Evolutionary conservation across 2,329 filamentous ascomycete species (phyloP).

Genomic region (Sclerotiophoma versabilis): DNA sequence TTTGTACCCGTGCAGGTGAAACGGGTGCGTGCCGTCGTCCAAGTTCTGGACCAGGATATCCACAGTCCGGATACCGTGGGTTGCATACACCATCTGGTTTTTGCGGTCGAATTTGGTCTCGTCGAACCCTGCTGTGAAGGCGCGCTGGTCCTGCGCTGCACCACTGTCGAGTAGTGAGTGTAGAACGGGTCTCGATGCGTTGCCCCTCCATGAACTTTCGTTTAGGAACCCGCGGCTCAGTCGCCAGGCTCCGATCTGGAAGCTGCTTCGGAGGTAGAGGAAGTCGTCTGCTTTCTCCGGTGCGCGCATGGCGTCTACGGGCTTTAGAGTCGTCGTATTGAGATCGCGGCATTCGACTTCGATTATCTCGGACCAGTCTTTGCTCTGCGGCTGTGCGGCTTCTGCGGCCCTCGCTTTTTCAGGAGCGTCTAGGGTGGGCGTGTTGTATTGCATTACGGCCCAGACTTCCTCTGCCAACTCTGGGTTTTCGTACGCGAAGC

Average conservation of each 20-base stretch:
- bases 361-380: slow-evolving; percentile 59
- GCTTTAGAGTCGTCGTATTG: slow-evolving; percentile 55
- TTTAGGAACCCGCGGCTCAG: slow-evolving; percentile 68
- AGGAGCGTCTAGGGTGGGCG: neutral
- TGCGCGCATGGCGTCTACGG: slow-evolving; percentile 53
- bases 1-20: slow-evolving; percentile 63
- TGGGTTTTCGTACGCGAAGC: slow-evolving; percentile 62
- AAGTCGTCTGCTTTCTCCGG: slow-evolving; percentile 59
- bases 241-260: slow-evolving; percentile 66
- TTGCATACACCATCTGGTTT: slow-evolving; percentile 46
- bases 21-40: slow-evolving; percentile 53
- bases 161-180: slow-evolving; percentile 58
- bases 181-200: slow-evolving; percentile 58
- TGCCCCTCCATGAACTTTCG: slow-evolving; percentile 60
- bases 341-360: slow-evolving; percentile 61
- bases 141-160: slow-evolving; percentile 26
- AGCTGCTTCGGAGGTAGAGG: slow-evolving; percentile 64
- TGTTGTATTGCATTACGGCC: slow-evolving; percentile 58
- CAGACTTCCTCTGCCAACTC: slow-evolving; percentile 57
- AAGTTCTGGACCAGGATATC: slow-evolving; percentile 49
- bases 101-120: slow-evolving; percentile 26
- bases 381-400: slow-evolving; percentile 48
- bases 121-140: neutral
- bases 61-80: slow-evolving; percentile 44
- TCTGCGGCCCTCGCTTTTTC: neutral